These are phyloP conservation scores for Penicillium sp. DNA, from an alignment of 2,329 filamentous ascomycete species.

Conservation along the genomic window DNA sequence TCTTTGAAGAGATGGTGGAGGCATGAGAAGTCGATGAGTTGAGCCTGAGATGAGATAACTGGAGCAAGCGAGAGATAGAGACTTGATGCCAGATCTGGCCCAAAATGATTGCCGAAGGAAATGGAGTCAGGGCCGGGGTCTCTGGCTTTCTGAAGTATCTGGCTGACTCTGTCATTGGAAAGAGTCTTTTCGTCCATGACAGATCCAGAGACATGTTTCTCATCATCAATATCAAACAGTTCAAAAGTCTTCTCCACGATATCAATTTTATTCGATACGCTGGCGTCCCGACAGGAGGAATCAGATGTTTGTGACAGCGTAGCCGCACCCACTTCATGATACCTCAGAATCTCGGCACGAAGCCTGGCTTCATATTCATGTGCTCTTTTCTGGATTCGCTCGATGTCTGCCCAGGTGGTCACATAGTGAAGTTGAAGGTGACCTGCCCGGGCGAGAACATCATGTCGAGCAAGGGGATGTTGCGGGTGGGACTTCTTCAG, in stretches of 20 bases:
- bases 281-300: background rate
- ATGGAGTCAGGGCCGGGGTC: slow-evolving; percentile 13
- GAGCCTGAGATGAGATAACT: slow-evolving; percentile 67
- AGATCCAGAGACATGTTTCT: slow-evolving; percentile 22
- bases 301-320: background rate
- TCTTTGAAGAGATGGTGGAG: slow-evolving; percentile 70
- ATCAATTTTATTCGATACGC: background rate
- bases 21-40: slow-evolving; percentile 70
- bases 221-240: slow-evolving; percentile 34
- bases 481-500: slow-evolving; percentile 64
- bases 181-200: slow-evolving; percentile 22
- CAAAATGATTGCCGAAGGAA: slow-evolving; percentile 23
- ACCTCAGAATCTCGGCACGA: slow-evolving; percentile 37
- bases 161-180: slow-evolving; percentile 28
- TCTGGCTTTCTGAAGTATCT: slow-evolving; percentile 26
- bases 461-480: slow-evolving; percentile 60
- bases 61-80: slow-evolving; percentile 67
- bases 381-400: slow-evolving; percentile 58
- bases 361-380: slow-evolving; percentile 37
- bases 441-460: slow-evolving; percentile 43
- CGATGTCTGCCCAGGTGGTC: slow-evolving; percentile 66
- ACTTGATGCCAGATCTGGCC: slow-evolving; percentile 48
- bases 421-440: slow-evolving; percentile 62
- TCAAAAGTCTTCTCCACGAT: slow-evolving; percentile 26
- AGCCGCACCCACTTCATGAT: slow-evolving; percentile 32